Evolutionary conservation across 768 basidiomycete species (phyloP).

Genomic region (Hortiboletus flavorubellus): DNA sequence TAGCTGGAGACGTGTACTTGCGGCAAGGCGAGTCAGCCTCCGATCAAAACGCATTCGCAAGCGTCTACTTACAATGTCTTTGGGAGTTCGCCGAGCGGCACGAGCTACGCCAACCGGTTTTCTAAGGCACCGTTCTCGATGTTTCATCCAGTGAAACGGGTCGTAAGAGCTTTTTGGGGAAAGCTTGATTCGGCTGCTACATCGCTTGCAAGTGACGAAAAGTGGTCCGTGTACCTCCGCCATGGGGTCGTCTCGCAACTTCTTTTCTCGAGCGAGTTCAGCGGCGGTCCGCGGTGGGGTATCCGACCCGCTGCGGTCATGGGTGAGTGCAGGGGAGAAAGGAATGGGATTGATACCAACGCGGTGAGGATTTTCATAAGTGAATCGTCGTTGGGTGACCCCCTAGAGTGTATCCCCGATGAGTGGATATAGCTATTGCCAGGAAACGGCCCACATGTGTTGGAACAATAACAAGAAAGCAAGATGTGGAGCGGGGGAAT

Average conservation of each 20-base stretch:
- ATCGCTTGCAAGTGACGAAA: constrained; percentile 53
- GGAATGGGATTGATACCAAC: constrained; percentile 15
- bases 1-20: constrained; percentile 19
- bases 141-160: constrained; percentile 64
- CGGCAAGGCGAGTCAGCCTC: constrained; percentile 2
- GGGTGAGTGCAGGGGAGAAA: constrained; percentile 9
- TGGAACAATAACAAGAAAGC: not conserved
- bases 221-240: constrained; percentile 49
- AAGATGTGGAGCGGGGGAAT: not conserved
- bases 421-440: constrained; percentile 12
- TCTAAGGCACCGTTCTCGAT: constrained; percentile 57
- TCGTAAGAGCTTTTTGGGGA: constrained; percentile 67
- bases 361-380: constrained; percentile 20
- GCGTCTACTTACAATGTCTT: constrained; percentile 21
- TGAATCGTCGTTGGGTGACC: constrained; percentile 19
- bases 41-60: not conserved
- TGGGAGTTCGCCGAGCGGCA: constrained; percentile 14
- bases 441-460: constrained; percentile 23
- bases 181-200: constrained; percentile 57
- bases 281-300: constrained; percentile 37
- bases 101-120: constrained; percentile 30
- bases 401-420: constrained; percentile 25
- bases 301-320: constrained; percentile 21
- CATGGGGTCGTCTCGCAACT: constrained; percentile 50
- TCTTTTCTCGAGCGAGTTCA: constrained; percentile 49